Conservation (phyloP, 1,284 basidiomycete species). For the Phenoliferia sp. region DNA sequence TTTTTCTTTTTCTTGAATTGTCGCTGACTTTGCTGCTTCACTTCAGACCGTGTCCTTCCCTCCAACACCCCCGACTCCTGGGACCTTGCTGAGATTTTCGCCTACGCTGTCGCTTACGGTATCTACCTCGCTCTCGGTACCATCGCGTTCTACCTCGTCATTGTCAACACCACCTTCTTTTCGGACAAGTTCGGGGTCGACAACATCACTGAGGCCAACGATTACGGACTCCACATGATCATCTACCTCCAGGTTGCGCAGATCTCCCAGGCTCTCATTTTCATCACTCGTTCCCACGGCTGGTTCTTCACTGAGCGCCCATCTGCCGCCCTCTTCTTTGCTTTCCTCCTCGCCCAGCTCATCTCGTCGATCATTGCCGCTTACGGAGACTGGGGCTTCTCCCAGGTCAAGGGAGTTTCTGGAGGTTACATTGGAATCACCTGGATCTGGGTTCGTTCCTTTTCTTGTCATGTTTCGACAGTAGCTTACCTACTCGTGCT, state of each 20-base stretch:
- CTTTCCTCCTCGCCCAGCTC: constrained; percentile 89
- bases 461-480: neutral
- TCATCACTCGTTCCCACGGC: constrained; percentile 58
- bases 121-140: constrained; percentile 87
- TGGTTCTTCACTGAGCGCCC: constrained; percentile 99
- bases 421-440: constrained; percentile 96
- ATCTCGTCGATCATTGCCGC: constrained; percentile 92
- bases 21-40: neutral
- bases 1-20: too few species aligned
- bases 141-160: constrained; percentile 71
- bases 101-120: constrained; percentile 91
- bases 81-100: constrained; percentile 94
- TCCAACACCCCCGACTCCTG: constrained; percentile 82
- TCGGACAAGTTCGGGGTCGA: constrained; percentile 75
- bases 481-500: neutral
- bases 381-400: constrained; percentile 85
- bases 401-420: constrained; percentile 37
- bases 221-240: constrained; percentile 48
- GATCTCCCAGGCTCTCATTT: constrained; percentile 83
- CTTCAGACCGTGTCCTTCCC: constrained; percentile 79
- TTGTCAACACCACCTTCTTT: constrained; percentile 86
- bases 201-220: constrained; percentile 46
- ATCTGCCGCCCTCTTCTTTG: constrained; percentile 77
- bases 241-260: constrained; percentile 72
- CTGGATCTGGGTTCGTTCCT: constrained; percentile 47